A percentile compares a stretch with the other conserved stretches of the same genome.
Evolutionary conservation across 2,329 filamentous ascomycete genomes (phyloP).

Genomic region (Fusarium praegraminearum): DNA sequence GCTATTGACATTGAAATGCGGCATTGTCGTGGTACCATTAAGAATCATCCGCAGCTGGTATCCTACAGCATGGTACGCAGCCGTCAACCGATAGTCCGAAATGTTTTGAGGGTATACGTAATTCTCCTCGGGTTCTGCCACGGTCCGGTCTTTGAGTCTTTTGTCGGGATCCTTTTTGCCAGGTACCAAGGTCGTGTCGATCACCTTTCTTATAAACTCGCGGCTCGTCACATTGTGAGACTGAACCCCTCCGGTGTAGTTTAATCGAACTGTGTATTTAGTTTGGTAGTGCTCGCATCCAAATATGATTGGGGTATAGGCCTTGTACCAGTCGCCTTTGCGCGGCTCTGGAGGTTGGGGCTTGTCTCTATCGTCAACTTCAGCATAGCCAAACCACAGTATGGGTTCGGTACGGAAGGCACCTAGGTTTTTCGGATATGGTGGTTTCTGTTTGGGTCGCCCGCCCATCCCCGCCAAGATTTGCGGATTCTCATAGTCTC

Average conservation of each 20-base stretch:
- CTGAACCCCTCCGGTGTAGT: slow-evolving; percentile 42
- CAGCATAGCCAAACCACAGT: slow-evolving; percentile 45
- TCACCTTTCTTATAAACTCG: slow-evolving; percentile 32
- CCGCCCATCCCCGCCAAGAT: slow-evolving; percentile 19
- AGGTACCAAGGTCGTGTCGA: slow-evolving; percentile 38
- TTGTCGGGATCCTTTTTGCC: slow-evolving; percentile 27
- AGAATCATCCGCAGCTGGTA: slow-evolving; percentile 34
- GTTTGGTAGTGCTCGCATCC: slow-evolving; percentile 45
- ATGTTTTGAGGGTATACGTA: slow-evolving; percentile 38
- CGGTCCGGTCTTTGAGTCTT: slow-evolving; percentile 36
- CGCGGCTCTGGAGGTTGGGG: slow-evolving; percentile 25
- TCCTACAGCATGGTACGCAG: slow-evolving; percentile 43
- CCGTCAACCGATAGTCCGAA: slow-evolving; percentile 36
- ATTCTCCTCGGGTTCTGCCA: slow-evolving; percentile 36
- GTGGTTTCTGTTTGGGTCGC: slow-evolving; percentile 23
- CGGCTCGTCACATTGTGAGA: slow-evolving; percentile 32
- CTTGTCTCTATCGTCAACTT: slow-evolving; percentile 36
- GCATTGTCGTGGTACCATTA: slow-evolving; percentile 45
- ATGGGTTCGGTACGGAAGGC: slow-evolving; percentile 44
- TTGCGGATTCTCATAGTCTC: slow-evolving; percentile 41
- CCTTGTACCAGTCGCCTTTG: slow-evolving; percentile 35
- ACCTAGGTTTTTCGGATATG: slow-evolving; percentile 41
- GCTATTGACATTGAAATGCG: slow-evolving; percentile 36
- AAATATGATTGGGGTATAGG: slow-evolving; percentile 46
- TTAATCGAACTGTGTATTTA: slow-evolving; percentile 42